phyloP scores from a whole-genome alignment of 164 flowering plant genomes.

The Macadamia integrifolia region DNA sequence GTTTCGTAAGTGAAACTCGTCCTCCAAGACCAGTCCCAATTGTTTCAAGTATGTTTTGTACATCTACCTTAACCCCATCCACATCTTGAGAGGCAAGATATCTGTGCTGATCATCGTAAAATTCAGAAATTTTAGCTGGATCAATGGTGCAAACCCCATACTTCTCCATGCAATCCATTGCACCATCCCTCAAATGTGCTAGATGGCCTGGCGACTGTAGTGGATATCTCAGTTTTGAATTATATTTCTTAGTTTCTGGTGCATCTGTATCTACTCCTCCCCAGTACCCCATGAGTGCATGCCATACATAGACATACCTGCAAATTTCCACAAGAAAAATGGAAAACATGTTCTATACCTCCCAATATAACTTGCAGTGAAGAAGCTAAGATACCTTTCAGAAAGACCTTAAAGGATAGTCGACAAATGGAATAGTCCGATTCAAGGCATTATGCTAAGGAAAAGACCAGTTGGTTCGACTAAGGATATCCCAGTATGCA shows the following conservation, averaged over 20 bases:
- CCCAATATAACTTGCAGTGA: not conserved
- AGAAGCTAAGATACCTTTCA: not conserved
- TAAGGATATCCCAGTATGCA: not conserved
- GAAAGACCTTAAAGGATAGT: not conserved
- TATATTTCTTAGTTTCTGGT: slow-evolving; percentile 36
- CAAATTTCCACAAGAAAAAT: slow-evolving; percentile 8
- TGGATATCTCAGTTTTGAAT: slow-evolving; percentile 38
- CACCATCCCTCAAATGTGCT: slow-evolving; percentile 33
- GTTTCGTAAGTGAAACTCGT: slow-evolving; percentile 46
- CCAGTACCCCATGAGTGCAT: slow-evolving; percentile 71
- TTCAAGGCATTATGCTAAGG: not conserved
- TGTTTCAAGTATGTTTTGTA: slow-evolving; percentile 55
- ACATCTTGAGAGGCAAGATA: slow-evolving; percentile 51
- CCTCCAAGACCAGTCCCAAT: slow-evolving; percentile 44
- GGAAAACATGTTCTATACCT: not conserved
- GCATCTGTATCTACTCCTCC: slow-evolving; percentile 52
- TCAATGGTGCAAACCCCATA: slow-evolving; percentile 54
- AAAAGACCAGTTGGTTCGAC: too few relatives aligned
- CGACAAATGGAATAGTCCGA: not conserved
- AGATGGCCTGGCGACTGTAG: slow-evolving; percentile 45
- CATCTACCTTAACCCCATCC: slow-evolving; percentile 73
- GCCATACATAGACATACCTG: slow-evolving; percentile 71
- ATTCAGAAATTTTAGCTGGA: slow-evolving; percentile 42
- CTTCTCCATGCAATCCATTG: slow-evolving; percentile 51
- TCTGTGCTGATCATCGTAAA: slow-evolving; percentile 54